phyloP scores from a whole-genome alignment of 805 yeast species.

The Pichia kluyveri region DNA sequence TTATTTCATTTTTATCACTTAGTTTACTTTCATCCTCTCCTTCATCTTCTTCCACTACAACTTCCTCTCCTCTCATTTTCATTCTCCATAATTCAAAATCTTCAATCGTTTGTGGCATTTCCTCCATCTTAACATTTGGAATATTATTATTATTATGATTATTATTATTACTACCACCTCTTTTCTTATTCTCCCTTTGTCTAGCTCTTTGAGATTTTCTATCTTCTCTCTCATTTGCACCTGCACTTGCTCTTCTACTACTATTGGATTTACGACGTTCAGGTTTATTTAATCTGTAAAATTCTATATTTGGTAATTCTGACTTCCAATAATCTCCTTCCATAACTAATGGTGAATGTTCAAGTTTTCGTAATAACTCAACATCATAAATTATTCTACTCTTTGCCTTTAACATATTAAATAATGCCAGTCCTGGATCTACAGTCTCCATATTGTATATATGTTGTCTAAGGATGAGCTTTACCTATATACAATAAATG shows the following conservation, averaged over 20 bases:
- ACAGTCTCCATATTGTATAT: too few species aligned
- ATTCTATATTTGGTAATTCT: constrained; percentile 36
- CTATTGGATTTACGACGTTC: constrained; percentile 14
- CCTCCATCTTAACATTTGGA: constrained; percentile 24
- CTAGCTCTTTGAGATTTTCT: constrained; percentile 9
- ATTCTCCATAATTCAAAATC: constrained; percentile 56
- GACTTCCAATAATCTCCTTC: constrained; percentile 14
- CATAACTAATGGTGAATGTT: constrained; percentile 8
- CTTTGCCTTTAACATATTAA: not conserved
- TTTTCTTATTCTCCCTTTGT: constrained; percentile 15
- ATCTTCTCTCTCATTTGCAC: constrained; percentile 1
- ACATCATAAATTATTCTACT: not conserved
- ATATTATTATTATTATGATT: constrained; percentile 16
- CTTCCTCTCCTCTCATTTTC: constrained; percentile 39
- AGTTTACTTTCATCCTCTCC: not conserved
- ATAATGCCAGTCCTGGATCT: not conserved
- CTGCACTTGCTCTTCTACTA: constrained; percentile 3
- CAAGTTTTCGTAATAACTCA: constrained; percentile 2
- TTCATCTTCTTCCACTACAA: constrained; percentile 15
- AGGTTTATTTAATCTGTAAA: constrained; percentile 36
- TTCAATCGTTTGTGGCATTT: constrained; percentile 34
- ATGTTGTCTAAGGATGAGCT: too few species aligned
- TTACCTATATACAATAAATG: too few species aligned
- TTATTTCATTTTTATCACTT: too few species aligned
- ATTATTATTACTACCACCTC: constrained; percentile 13